A percentile compares a stretch with the other conserved stretches of the same genome.
These are phyloP conservation scores for Mycena venus DNA, from an alignment of 768 basidiomycete species.

Conservation along the genomic window DNA sequence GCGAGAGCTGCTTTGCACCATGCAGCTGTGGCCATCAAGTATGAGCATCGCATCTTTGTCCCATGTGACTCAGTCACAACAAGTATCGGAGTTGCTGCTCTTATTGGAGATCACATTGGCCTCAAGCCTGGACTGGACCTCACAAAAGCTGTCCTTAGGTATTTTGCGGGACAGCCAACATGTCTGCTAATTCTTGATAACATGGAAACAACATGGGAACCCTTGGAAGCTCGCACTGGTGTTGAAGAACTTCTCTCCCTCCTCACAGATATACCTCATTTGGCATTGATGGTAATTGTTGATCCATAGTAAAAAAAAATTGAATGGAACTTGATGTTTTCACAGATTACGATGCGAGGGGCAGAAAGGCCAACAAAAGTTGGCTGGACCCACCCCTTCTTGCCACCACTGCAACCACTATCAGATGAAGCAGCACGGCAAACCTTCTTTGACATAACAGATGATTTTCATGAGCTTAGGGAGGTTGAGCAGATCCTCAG, in stretches of 20 bases:
- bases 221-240: too few species aligned
- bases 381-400: conserved; percentile 13
- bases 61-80: neutral
- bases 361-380: too few species aligned
- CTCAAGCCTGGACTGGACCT: neutral
- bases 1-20: conserved; percentile 15
- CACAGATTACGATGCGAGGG: conserved; percentile 15
- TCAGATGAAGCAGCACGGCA: neutral
- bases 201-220: conserved; percentile 12
- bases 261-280: too few species aligned
- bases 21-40: neutral
- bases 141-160: neutral
- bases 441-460: too few species aligned
- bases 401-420: neutral
- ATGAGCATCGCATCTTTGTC: too few species aligned
- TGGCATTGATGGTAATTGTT: too few species aligned
- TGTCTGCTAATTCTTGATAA: conserved; percentile 17
- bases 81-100: neutral
- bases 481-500: too few species aligned
- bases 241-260: too few species aligned
- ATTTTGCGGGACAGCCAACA: neutral
- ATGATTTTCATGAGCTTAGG: too few species aligned
- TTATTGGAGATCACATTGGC: neutral
- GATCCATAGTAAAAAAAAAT: neutral
- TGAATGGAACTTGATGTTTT: neutral